Percentiles rank a stretch among this genome's conserved stretches.
phyloP scores from a whole-genome alignment of 2,329 filamentous ascomycete genomes.

The Orbilia quercus region DNA sequence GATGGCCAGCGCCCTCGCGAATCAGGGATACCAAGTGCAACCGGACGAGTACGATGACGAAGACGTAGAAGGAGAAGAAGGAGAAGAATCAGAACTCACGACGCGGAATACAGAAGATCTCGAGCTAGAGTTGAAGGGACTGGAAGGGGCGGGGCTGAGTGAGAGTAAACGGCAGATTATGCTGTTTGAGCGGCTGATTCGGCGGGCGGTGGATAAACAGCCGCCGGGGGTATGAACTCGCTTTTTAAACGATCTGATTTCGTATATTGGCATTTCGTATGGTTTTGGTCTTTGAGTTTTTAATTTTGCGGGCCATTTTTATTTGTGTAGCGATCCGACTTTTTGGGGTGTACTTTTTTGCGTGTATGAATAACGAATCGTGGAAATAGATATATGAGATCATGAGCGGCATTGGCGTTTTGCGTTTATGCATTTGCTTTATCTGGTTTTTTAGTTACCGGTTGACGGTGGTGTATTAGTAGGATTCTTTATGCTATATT shows the following conservation, averaged over 20 bases:
- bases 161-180: slow-evolving; percentile 54
- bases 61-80: slow-evolving; percentile 14
- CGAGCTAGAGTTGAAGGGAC: slow-evolving; percentile 40
- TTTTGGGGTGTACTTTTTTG: too few species aligned
- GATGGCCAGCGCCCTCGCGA: background rate
- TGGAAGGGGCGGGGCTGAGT: slow-evolving; percentile 42
- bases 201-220: slow-evolving; percentile 47
- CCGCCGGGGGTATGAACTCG: slow-evolving; percentile 20
- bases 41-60: slow-evolving; percentile 11
- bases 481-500: too few species aligned
- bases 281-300: background rate
- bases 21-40: slow-evolving; percentile 10
- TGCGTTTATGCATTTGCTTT: too few species aligned
- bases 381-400: too few species aligned
- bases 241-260: background rate
- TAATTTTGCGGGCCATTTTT: background rate
- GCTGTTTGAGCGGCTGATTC: slow-evolving; percentile 50
- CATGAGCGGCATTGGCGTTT: too few species aligned
- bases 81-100: slow-evolving; percentile 20
- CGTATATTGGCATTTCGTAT: slow-evolving; percentile 4
- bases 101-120: slow-evolving; percentile 44
- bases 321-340: background rate
- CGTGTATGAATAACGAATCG: too few species aligned
- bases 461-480: too few species aligned
- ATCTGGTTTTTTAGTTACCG: too few species aligned